Evolutionary conservation across 495 filamentous ascomycete genomes (phyloP).

Genomic region (Terfezia claveryi): DNA sequence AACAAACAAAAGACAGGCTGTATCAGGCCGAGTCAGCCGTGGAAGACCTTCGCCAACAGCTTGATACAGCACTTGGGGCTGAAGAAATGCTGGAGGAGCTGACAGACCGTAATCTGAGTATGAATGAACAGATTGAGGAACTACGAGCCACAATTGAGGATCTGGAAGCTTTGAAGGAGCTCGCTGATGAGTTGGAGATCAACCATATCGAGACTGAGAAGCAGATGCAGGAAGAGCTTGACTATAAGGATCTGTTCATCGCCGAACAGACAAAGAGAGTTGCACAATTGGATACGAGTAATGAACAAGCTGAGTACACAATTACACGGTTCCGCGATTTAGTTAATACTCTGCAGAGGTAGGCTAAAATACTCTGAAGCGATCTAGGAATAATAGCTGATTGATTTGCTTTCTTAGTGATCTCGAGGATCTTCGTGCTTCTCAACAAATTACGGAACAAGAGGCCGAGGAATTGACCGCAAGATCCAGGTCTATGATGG

Average conservation of each 20-base stretch:
- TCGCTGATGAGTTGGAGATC: conserved; percentile 81
- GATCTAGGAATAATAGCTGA: neutral
- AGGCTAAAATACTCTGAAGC: neutral
- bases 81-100: conserved; percentile 90
- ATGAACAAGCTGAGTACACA: conserved; percentile 78
- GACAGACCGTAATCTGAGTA: conserved; percentile 57
- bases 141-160: conserved; percentile 62
- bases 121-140: conserved; percentile 65
- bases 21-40: conserved; percentile 50
- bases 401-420: conserved; percentile 24
- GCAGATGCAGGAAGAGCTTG: conserved; percentile 81
- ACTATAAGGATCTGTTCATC: conserved; percentile 56
- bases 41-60: conserved; percentile 72
- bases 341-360: conserved; percentile 56
- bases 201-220: conserved; percentile 84
- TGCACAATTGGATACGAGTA: conserved; percentile 43
- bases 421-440: conserved; percentile 74
- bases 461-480: conserved; percentile 71
- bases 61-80: conserved; percentile 65
- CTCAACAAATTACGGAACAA: conserved; percentile 73
- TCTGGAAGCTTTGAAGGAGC: conserved; percentile 65
- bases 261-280: conserved; percentile 48
- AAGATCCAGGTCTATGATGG: conserved; percentile 80
- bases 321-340: conserved; percentile 70
- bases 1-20: conserved; percentile 46